These are phyloP conservation scores for Halophytophthora batemanensis DNA, from an alignment of 352 stramenopile species.

Conservation along the genomic window DNA sequence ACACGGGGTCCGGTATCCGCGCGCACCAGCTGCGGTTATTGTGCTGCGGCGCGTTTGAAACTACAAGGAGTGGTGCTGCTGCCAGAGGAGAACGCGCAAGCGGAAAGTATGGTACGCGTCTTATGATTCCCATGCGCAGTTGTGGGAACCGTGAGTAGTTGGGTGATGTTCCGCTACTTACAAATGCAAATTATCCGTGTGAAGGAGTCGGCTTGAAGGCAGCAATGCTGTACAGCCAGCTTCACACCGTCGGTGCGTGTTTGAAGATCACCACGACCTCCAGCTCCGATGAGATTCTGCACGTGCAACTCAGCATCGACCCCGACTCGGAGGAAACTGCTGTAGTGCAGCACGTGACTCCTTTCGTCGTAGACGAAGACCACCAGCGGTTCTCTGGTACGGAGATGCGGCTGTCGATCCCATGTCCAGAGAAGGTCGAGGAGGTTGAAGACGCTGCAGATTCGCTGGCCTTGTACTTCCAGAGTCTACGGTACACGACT, in stretches of 20 bases:
- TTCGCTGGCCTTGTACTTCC: constrained; percentile 61
- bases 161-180: constrained; percentile 10
- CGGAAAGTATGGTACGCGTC: constrained; percentile 58
- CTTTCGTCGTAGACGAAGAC: constrained; percentile 57
- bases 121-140: background rate
- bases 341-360: constrained; percentile 50
- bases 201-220: constrained; percentile 77
- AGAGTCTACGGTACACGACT: constrained; percentile 60
- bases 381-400: constrained; percentile 76
- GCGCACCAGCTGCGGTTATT: constrained; percentile 61
- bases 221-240: constrained; percentile 71
- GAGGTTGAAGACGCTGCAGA: constrained; percentile 51
- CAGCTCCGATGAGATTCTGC: constrained; percentile 55
- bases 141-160: background rate
- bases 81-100: constrained; percentile 18
- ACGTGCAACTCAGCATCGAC: constrained; percentile 70
- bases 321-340: constrained; percentile 53
- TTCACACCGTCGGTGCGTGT: constrained; percentile 30
- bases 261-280: constrained; percentile 68
- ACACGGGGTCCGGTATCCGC: constrained; percentile 69
- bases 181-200: no score
- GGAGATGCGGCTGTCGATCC: constrained; percentile 68
- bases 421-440: constrained; percentile 24
- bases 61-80: constrained; percentile 35
- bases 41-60: constrained; percentile 71